phyloP scores from a whole-genome alignment of 73 alveolate species.

The Effrenium voratum region DNA sequence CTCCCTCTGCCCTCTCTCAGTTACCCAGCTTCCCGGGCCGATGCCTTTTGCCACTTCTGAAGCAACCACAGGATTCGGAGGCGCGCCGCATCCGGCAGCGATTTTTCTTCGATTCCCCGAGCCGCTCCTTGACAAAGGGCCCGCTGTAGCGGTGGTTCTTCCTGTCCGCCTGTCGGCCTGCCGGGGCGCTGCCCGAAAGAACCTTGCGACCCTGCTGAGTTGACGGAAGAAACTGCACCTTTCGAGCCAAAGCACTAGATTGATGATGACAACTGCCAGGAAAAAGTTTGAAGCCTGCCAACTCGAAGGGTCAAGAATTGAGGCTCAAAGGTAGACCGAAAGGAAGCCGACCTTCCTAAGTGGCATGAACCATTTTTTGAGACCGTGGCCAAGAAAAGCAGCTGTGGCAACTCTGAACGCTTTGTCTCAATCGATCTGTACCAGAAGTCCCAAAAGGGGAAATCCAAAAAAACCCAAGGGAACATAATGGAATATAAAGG shows the following conservation, averaged over 20 bases:
- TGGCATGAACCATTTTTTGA: too few relatives aligned
- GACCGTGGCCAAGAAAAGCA: too few relatives aligned
- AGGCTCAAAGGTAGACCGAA: too few relatives aligned
- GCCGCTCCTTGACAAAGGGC: conserved; percentile 91
- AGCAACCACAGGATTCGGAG: background rate
- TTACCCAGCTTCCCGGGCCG: too few relatives aligned
- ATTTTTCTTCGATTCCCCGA: background rate
- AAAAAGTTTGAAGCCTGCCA: background rate
- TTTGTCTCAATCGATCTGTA: too few relatives aligned
- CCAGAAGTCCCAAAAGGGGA: too few relatives aligned
- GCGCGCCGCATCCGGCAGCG: too few relatives aligned
- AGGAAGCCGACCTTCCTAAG: too few relatives aligned
- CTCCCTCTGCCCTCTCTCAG: too few relatives aligned
- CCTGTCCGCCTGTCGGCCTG: background rate
- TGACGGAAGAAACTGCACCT: background rate
- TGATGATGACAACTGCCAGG: background rate
- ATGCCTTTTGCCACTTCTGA: background rate
- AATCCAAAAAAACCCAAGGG: too few relatives aligned
- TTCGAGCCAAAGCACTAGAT: background rate
- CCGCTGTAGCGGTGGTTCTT: conserved; percentile 51
- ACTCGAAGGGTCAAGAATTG: background rate
- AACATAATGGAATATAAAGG: too few relatives aligned
- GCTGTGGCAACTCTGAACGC: too few relatives aligned
- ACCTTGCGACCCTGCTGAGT: background rate
- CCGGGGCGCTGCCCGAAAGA: background rate